Conservation (phyloP, 2,329 filamentous ascomycete species). For the Acephala macrosclerotiorum region DNA sequence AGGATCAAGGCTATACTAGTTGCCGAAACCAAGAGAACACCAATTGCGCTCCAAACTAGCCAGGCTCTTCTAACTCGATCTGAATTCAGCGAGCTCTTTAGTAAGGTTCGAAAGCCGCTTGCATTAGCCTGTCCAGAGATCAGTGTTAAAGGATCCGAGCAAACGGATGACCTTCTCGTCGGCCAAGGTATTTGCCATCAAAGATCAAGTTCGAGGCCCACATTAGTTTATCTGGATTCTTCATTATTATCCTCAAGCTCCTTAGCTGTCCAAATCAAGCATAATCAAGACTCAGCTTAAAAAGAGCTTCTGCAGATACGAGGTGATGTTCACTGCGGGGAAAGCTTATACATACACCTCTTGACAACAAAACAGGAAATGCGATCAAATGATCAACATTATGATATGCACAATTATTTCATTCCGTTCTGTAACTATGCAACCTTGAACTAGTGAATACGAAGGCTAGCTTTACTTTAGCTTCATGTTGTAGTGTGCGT, state of each 20-base stretch:
- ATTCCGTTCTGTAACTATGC: too few species aligned
- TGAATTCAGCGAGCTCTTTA: background rate
- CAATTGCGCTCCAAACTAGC: background rate
- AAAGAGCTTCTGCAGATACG: background rate
- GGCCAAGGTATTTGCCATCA: too few species aligned
- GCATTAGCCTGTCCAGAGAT: background rate
- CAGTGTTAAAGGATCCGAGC: background rate
- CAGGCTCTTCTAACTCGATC: background rate
- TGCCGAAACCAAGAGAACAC: background rate
- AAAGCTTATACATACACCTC: background rate
- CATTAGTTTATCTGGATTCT: too few species aligned
- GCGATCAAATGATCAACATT: background rate
- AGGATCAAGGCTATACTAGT: background rate
- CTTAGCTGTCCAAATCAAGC: background rate
- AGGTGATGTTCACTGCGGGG: constrained; percentile 1
- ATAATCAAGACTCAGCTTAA: background rate
- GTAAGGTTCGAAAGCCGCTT: background rate
- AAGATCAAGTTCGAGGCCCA: background rate
- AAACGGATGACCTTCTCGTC: background rate
- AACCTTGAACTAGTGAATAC: background rate
- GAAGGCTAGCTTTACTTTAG: background rate
- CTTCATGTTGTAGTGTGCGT: background rate
- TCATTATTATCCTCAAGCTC: too few species aligned
- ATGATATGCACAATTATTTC: too few species aligned
- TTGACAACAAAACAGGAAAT: background rate